Evolutionary conservation across 257 asterid genomes (phyloP), one percentile per base, ranked within the genome.

Genomic region (Solanum habrochaites): DNA sequence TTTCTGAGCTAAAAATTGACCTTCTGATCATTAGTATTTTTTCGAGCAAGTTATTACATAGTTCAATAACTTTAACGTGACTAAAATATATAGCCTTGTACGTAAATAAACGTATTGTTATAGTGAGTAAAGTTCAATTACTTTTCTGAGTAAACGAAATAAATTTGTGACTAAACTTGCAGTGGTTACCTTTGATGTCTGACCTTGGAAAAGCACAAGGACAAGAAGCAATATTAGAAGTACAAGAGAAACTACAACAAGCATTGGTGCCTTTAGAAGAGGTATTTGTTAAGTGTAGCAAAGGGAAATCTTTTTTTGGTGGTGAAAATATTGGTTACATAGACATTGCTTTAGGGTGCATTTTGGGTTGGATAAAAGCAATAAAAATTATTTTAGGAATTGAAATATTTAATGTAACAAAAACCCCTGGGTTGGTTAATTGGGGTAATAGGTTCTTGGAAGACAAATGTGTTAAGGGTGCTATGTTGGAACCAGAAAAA

Each of bases 401-500:
- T 12, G 80, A 83, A 31, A 20, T 83, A 14, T 56, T 87, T 58
- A 56, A 83, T 29, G 87, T 82, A 71, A 45, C 45, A 81, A 83
- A 83, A 49, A 83, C 78, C 8, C 85, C 89, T n/a, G 32, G 40
- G 21, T 80, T 93, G 88, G 86, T 56, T 32, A 71, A 13, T 80
- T 91, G 94, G 92, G 89, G 87, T 20, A 86, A 77, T 45, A 88
- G 82, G 83, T 87, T 92, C 86, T 39, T 39, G 31, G 88, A 89
- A 0, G 83, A 89, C 58, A 64, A 87, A 56, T 72, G 31, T 64
- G 88, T 88, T 87, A 86, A 91, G 58, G 90, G 86, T 82, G 90
- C 85, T 25, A 62, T 89, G n/a, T 74, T 66, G 31, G 90, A 87
- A 3, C 32, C 93, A n/a, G 60, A 85, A 11, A 11, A 49, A 5